Conservation (phyloP, 164 flowering plant species). For the Brasenia schreberi region DNA sequence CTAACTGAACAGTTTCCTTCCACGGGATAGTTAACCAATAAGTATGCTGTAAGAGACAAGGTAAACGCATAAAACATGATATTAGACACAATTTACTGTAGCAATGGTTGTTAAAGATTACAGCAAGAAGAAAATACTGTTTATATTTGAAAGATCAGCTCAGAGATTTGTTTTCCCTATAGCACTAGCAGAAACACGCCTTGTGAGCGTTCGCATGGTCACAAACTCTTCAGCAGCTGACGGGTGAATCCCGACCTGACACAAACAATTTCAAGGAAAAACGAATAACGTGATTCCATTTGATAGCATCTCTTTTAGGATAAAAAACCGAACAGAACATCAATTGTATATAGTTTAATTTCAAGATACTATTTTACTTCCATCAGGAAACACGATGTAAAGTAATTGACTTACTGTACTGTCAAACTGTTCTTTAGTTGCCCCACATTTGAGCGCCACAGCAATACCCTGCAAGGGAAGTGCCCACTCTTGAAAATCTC, state of each 20-base stretch:
- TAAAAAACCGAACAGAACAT: too few relatives aligned
- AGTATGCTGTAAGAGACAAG: too few relatives aligned
- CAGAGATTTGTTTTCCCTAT: conserved; percentile 56
- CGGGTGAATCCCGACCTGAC: conserved; percentile 93
- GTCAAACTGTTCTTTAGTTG: conserved; percentile 90
- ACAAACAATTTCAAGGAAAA: background rate
- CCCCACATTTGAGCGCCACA: conserved; percentile 91
- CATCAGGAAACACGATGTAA: background rate
- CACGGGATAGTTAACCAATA: too few relatives aligned
- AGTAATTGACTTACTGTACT: conserved; percentile 1
- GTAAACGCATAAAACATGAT: background rate
- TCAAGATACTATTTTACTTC: background rate
- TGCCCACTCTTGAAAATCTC: too few relatives aligned
- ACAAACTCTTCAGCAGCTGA: conserved; percentile 97
- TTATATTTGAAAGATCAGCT: background rate
- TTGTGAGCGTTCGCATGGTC: conserved; percentile 73
- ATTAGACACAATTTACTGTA: background rate
- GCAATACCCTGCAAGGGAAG: conserved; percentile 61
- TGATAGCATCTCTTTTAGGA: background rate
- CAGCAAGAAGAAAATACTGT: background rate
- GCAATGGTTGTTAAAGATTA: background rate
- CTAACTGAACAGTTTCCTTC: too few relatives aligned
- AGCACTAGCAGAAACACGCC: conserved; percentile 35
- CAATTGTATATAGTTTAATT: too few relatives aligned
- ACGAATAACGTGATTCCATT: background rate